Evolutionary conservation across 768 basidiomycete genomes (phyloP).

Genomic region (Phylloporus arenicola): DNA sequence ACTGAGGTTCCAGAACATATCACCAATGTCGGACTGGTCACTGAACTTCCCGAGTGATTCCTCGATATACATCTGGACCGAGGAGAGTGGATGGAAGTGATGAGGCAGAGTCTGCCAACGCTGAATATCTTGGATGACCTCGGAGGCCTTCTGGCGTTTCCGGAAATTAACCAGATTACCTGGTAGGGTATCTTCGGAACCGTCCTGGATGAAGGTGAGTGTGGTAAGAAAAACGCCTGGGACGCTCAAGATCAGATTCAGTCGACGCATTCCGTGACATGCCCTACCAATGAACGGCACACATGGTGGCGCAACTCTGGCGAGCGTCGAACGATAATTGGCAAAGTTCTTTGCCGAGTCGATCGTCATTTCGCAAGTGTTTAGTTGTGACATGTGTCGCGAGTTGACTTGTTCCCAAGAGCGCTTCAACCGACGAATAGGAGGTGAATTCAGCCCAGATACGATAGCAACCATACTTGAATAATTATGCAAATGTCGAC

Average conservation of each 20-base stretch:
- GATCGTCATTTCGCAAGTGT: constrained; percentile 81
- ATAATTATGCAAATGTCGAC: constrained; percentile 86
- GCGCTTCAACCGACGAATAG: constrained; percentile 86
- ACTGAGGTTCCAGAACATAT: constrained; percentile 81
- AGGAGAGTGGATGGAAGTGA: constrained; percentile 66
- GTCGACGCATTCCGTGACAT: neutral
- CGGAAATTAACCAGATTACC: constrained; percentile 88
- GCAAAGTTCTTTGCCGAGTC: constrained; percentile 93
- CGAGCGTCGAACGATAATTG: constrained; percentile 82
- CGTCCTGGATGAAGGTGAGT: constrained; percentile 97
- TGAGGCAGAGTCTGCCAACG: constrained; percentile 91
- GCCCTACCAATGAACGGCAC: constrained; percentile 90
- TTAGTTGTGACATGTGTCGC: constrained; percentile 67
- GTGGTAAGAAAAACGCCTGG: constrained; percentile 93
- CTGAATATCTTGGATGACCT: constrained; percentile 94
- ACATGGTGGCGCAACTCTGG: constrained; percentile 83
- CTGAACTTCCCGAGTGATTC: constrained; percentile 68
- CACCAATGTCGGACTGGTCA: constrained; percentile 63
- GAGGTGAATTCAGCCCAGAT: constrained; percentile 90
- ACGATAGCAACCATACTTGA: constrained; percentile 96
- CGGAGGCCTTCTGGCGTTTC: constrained; percentile 93
- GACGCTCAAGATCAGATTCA: constrained; percentile 1
- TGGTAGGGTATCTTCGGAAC: constrained; percentile 78
- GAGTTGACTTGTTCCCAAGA: constrained; percentile 88
- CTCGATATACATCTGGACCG: constrained; percentile 71